Base-by-base conservation (phyloP, 352 stramenopile genomes). In the Globisporangium abappressorium region DNA sequence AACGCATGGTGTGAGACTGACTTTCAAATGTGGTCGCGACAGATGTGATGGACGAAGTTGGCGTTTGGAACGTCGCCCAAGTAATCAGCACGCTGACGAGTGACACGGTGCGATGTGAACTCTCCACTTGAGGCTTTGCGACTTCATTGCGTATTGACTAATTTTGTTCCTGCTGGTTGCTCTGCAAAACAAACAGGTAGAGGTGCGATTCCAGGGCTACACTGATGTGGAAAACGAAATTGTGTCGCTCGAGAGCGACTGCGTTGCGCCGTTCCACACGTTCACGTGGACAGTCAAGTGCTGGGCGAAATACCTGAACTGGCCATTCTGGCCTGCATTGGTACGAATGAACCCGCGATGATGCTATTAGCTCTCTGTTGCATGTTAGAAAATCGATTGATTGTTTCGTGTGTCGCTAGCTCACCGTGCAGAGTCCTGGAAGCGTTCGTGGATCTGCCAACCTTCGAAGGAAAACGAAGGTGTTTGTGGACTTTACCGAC, bases 261-360 rank as follows among this genome's bases (percentile, higher is more conserved):
- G 80, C 8, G 75, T 91, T 20, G 84, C 82, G 14, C 84, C 82
- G 8, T 91, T 84, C 68, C 77, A 91, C 57, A 87, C 82, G 34
- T 92, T 84, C 60, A 92, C 84, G 47, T 91, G 74, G 78, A 60
- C 68, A 3, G 81, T 90, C 63, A 91, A 91, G 66, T 88, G 82
- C 70, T 93, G 82, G 82, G 82, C 84, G 51, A 88, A 85, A 62
- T 90, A 90, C 64, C 70, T 82, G 3, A 92, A 91, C 51, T 91
- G 80, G 78, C 82, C 82, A 2, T 72, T 82, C 47, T 92, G 81
- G 84, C 82, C 84, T 0, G 83, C 81, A 2, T 9, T 92, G 47
- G 84, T 91, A 49, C 24, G 71, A 68, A 3, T 47, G 6, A 33
- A 33, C 30, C 30, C 30, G 30, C 3, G 30, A 33, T 33, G 30